phyloP scores from a whole-genome alignment of 257 asterid species.

The Penstemon newberryi region DNA sequence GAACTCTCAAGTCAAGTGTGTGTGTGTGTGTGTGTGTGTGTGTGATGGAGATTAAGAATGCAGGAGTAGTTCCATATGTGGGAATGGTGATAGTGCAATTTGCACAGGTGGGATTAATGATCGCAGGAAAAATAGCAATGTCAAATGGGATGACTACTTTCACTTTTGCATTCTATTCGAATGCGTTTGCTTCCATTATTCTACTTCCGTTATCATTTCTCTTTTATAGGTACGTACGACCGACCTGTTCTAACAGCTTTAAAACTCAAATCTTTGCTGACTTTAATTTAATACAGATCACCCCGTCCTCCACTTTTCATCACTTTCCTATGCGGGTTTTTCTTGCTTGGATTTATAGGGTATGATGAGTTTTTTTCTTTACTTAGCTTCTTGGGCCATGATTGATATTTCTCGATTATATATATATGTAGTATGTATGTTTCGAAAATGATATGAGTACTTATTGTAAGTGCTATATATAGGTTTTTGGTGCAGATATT shows the following conservation, averaged over 20 bases:
- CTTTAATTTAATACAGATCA: slow-evolving; percentile 36
- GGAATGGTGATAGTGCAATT: slow-evolving; percentile 56
- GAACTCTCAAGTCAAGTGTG: background rate
- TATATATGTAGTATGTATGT: background rate
- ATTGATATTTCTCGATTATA: background rate
- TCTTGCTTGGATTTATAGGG: slow-evolving; percentile 69
- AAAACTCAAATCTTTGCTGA: background rate
- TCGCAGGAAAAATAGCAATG: slow-evolving; percentile 53
- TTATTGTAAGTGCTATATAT: background rate
- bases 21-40: background rate
- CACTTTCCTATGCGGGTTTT: slow-evolving; percentile 49
- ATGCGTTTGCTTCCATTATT: slow-evolving; percentile 41
- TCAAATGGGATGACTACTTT: slow-evolving; percentile 57
- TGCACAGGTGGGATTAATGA: slow-evolving; percentile 57
- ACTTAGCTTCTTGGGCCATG: background rate
- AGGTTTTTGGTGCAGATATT: slow-evolving; percentile 59
- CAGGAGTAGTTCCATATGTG: slow-evolving; percentile 46
- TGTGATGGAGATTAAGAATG: slow-evolving; percentile 25
- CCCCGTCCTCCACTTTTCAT: slow-evolving; percentile 43
- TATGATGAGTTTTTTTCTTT: slow-evolving; percentile 20
- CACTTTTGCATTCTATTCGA: slow-evolving; percentile 49
- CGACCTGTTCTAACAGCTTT: background rate
- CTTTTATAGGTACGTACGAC: slow-evolving; percentile 44
- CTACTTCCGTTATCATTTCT: slow-evolving; percentile 45
- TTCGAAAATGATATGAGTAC: background rate